These are phyloP conservation scores for Ramalina intermedia DNA, from an alignment of 495 filamentous ascomycete genomes.

Conservation along the genomic window DNA sequence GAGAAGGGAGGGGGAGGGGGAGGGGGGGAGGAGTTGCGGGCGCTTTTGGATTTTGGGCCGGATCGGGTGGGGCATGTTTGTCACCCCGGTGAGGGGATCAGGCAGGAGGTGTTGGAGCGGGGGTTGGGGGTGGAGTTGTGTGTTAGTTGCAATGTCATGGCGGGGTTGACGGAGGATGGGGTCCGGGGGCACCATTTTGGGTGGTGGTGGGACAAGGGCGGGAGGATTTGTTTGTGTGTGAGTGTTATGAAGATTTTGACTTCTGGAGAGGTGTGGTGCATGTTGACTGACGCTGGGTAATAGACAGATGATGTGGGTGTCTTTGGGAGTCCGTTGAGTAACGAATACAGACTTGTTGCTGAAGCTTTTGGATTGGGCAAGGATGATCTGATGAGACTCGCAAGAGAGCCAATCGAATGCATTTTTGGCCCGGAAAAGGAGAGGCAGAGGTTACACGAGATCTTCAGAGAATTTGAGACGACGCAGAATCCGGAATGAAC, in stretches of 20 bases:
- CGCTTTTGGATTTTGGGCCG: conserved; percentile 48
- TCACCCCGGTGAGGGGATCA: conserved; percentile 45
- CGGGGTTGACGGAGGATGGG: conserved; percentile 53
- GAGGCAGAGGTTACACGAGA: conserved; percentile 37
- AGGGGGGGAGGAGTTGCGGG: conserved; percentile 40
- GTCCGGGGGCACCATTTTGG: conserved; percentile 62
- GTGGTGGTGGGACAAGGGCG: conserved; percentile 40
- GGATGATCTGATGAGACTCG: conserved; percentile 40
- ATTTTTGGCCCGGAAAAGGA: conserved; percentile 54
- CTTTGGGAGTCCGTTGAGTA: conserved; percentile 63
- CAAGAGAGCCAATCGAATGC: conserved; percentile 38
- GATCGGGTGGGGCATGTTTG: conserved; percentile 71
- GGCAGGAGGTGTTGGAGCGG: conserved; percentile 36
- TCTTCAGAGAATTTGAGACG: conserved; percentile 21
- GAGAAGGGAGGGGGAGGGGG: conserved; percentile 26
- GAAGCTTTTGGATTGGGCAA: conserved; percentile 50
- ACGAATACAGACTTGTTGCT: conserved; percentile 63
- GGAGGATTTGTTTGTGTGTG: conserved; percentile 45
- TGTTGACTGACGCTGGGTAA: neutral
- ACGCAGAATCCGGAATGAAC: too few species aligned
- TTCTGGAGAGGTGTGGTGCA: neutral
- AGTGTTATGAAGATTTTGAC: conserved; percentile 18
- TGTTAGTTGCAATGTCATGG: conserved; percentile 68
- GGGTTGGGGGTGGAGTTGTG: conserved; percentile 59
- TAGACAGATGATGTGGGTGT: conserved; percentile 83